phyloP scores from a whole-genome alignment of 164 flowering plant species.

The Protea cynaroides region DNA sequence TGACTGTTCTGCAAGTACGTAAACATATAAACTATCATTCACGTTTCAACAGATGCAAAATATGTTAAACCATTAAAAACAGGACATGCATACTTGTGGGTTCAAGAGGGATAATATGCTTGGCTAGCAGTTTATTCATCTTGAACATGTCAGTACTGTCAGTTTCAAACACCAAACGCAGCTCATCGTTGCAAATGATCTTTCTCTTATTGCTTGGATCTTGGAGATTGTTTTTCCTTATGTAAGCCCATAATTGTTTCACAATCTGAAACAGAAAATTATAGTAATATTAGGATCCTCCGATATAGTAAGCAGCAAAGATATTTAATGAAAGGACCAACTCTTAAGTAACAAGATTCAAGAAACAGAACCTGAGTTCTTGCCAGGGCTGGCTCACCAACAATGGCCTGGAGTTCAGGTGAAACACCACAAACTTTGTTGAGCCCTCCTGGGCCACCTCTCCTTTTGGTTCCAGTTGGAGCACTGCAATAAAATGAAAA shows the following conservation, averaged over 20 bases:
- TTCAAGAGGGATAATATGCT: conserved; percentile 60
- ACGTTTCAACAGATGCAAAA: neutral
- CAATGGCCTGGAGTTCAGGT: conserved; percentile 83
- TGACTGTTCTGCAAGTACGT: conserved; percentile 46
- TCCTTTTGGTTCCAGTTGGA: conserved; percentile 60
- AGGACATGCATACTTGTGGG: conserved; percentile 55
- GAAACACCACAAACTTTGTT: conserved; percentile 92
- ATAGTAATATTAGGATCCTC: neutral
- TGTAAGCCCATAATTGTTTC: conserved; percentile 63
- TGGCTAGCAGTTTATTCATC: conserved; percentile 63
- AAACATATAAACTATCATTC: neutral
- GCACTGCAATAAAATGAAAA: conserved; percentile 33
- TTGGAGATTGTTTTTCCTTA: conserved; percentile 56
- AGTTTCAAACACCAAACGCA: conserved; percentile 55
- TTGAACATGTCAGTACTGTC: conserved; percentile 67
- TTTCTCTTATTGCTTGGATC: conserved; percentile 62
- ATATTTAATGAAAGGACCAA: neutral
- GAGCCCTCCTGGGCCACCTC: conserved; percentile 94
- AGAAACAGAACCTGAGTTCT: conserved; percentile 69
- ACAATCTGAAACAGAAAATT: conserved; percentile 41
- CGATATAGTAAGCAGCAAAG: neutral
- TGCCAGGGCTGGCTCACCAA: conserved; percentile 77
- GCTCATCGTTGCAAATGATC: conserved; percentile 55
- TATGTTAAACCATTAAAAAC: neutral
- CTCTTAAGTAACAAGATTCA: neutral